Evolutionary conservation across 495 filamentous ascomycete genomes (phyloP), one percentile per base, ranked within the genome.

Genomic region (Cladorrhinum samala): DNA sequence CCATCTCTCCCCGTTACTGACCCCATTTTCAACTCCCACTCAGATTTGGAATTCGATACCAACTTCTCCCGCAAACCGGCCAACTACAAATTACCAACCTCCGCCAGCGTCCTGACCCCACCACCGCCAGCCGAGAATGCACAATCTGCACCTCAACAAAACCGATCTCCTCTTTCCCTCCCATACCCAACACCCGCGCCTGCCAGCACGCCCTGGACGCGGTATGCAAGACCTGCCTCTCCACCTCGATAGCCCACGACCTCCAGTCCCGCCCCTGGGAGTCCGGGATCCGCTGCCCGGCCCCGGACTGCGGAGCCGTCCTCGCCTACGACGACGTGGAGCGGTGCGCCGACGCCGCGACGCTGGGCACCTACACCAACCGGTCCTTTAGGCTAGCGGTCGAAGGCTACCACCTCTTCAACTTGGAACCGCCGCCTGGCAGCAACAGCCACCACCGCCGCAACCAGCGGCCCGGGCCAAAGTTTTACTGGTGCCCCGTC

Each of bases 281-380:
- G n/a, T n/a, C n/a, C n/a, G n/a, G n/a, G n/a, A 53, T 65, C 36
- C 39, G 19, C 14, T 73, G 70, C 39, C 67, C 70, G 0, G 68
- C 5, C 11, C 27, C 5, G 11, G 5, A 70, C 33, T 73, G 68
- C 27, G 11, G 46, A 11, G 54, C 49, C 3, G 18, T 41, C 0
- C 55, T 73, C 11, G 50, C 47, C 11, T 64, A 59, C 48, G 49
- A 46, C 4, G 64, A 65, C 27, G 50, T 73, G 1, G 55, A 65
- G 49, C 53, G 38, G 1, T 66, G 61, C 24, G 62, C 66, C 2
- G 53, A 62, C 23, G 13, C 36, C 3, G 59, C 54, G 14, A 60
- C 62, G 11, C 19, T 50, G 1, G 27, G n/a, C 37, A 38, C 16
- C 46, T 39, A 38, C 19, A 40, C 9, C 16, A 43, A 8, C 7